A percentile compares a stretch with the other conserved stretches of the same genome.
phyloP scores from a whole-genome alignment of 306 rosid genomes.

The Glycine soja region DNA sequence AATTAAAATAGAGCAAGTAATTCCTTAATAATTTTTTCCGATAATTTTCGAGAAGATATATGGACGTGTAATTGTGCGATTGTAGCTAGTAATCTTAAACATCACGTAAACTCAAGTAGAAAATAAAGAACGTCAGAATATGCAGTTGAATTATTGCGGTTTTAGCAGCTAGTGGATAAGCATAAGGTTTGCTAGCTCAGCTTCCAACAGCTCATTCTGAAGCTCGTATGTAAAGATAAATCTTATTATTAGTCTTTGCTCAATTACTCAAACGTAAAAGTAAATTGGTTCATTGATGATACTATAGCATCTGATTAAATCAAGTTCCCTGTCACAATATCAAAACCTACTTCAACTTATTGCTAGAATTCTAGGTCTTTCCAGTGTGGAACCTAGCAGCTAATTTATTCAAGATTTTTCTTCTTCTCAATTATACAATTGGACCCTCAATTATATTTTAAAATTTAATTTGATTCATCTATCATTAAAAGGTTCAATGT shows the following conservation, averaged over 20 bases:
- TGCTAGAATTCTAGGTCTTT: not conserved
- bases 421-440: too few species aligned
- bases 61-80: not conserved
- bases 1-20: conserved; percentile 13
- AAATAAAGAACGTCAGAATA: not conserved
- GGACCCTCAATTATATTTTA: too few species aligned
- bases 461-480: too few species aligned
- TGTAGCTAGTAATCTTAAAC: not conserved
- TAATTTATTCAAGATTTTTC: not conserved
- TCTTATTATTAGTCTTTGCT: not conserved
- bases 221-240: not conserved
- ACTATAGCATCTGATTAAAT: not conserved
- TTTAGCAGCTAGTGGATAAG: conserved; percentile 40
- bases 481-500: too few species aligned
- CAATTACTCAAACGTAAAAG: not conserved
- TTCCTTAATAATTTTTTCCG: not conserved
- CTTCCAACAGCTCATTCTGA: not conserved
- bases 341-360: not conserved
- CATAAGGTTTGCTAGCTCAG: conserved; percentile 9
- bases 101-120: not conserved
- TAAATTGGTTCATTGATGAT: not conserved
- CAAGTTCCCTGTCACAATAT: not conserved
- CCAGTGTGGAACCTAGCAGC: not conserved
- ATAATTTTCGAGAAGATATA: not conserved
- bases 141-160: not conserved